phyloP scores from a whole-genome alignment of 129 eudicot species.

The Flaveria ramosissima region DNA sequence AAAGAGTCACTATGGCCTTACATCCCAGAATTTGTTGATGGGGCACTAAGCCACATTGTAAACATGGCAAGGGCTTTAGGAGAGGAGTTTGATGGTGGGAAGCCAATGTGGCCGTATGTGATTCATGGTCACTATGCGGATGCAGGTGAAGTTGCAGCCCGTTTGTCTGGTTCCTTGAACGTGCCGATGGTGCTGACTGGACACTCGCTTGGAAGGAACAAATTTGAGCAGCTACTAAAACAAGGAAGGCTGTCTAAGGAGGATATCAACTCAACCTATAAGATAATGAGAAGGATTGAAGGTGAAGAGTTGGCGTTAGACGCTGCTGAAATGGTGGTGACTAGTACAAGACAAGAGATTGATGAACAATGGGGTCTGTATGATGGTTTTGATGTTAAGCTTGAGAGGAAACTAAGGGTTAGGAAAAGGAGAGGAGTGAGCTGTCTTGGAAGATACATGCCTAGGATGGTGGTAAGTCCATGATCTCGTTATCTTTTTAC shows the following conservation, averaged over 20 bases:
- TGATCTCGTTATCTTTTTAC: not conserved
- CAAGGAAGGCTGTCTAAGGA: conserved; percentile 77
- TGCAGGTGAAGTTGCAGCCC: conserved; percentile 81
- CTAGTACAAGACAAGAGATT: conserved; percentile 84
- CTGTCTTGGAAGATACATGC: conserved; percentile 78
- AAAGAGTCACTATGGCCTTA: conserved; percentile 88
- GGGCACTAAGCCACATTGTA: conserved; percentile 70
- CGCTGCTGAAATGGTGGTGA: conserved; percentile 81
- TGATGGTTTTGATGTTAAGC: conserved; percentile 74
- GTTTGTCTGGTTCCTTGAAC: conserved; percentile 67
- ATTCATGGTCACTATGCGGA: conserved; percentile 91
- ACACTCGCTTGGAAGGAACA: conserved; percentile 78
- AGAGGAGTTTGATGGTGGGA: conserved; percentile 61
- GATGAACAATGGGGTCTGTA: conserved; percentile 93
- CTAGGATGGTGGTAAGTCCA: conserved; percentile 69
- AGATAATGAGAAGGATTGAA: conserved; percentile 83
- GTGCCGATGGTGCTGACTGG: conserved; percentile 88
- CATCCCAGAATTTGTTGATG: conserved; percentile 79
- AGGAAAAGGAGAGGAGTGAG: conserved; percentile 71
- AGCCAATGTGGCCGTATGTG: conserved; percentile 78
- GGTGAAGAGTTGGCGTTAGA: conserved; percentile 81
- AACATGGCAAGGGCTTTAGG: conserved; percentile 76
- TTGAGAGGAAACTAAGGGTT: conserved; percentile 77
- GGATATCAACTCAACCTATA: conserved; percentile 69
- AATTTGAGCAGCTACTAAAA: conserved; percentile 71